Evolutionary conservation across 1,139 yeast species (phyloP).

Genomic region (Entelexis paramagnoliae): DNA sequence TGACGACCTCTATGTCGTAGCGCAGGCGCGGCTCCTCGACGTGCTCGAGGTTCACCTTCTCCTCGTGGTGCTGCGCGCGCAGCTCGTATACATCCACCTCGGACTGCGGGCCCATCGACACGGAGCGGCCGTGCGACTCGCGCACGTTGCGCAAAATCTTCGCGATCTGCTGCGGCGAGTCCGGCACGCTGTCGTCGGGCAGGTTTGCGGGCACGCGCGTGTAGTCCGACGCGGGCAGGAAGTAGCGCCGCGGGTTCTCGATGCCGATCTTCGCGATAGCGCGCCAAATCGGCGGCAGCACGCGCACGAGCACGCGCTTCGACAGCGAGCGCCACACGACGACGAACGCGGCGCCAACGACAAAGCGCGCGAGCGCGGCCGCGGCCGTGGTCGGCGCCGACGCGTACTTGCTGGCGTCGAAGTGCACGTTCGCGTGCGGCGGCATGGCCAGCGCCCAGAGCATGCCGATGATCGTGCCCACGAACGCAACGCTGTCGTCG

Average conservation of each 20-base stretch:
- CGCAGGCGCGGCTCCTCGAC: constrained; percentile 40
- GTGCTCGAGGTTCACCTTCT: constrained; percentile 1
- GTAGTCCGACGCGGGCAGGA: constrained; percentile 34
- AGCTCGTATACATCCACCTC: constrained; percentile 37
- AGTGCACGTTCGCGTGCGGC: neutral
- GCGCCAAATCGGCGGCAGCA: constrained; percentile 35
- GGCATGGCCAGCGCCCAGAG: constrained; percentile 31
- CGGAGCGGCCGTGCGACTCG: constrained; percentile 28
- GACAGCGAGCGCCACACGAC: constrained; percentile 58
- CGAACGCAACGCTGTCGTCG: constrained; percentile 88
- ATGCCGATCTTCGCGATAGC: constrained; percentile 32
- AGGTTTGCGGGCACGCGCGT: constrained; percentile 31
- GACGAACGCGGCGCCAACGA: constrained; percentile 51
- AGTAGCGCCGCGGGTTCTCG: constrained; percentile 34
- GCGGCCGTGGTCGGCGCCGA: neutral
- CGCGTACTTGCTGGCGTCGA: constrained; percentile 17
- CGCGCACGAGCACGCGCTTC: constrained; percentile 49
- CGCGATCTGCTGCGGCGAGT: constrained; percentile 18
- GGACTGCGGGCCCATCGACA: constrained; percentile 39
- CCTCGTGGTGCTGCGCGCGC: constrained; percentile 29
- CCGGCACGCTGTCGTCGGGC: constrained; percentile 20
- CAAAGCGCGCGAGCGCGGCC: constrained; percentile 37
- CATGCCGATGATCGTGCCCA: constrained; percentile 66
- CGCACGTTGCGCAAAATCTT: constrained; percentile 14
- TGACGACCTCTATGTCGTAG: constrained; percentile 64